A percentile compares a stretch with the other conserved stretches of the same genome.
phyloP scores from a whole-genome alignment of 2,329 filamentous ascomycete genomes.

The Cercospora sp. region DNA sequence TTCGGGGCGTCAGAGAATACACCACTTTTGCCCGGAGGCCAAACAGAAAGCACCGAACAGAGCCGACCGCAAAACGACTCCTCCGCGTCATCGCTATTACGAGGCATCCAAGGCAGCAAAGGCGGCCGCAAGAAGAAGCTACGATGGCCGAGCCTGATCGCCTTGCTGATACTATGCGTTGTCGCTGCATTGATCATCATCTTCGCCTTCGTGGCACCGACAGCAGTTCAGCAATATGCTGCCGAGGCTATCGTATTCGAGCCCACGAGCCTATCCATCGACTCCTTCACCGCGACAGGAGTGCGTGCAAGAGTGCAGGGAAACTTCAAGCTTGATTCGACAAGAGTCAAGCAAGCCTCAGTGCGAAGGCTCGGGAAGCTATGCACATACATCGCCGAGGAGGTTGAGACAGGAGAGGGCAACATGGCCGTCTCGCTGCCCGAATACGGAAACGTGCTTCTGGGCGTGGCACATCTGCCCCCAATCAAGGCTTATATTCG shows the following conservation, averaged over 20 bases:
- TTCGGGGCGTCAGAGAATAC: conserved; percentile 21
- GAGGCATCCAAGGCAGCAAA: conserved; percentile 35
- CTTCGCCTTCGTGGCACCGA: conserved; percentile 77
- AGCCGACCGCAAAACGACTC: conserved; percentile 30
- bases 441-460: conserved; percentile 72
- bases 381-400: conserved; percentile 75
- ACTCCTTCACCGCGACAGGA: conserved; percentile 77
- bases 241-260: conserved; percentile 79
- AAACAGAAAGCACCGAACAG: conserved; percentile 20
- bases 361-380: conserved; percentile 74
- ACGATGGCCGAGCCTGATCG: conserved; percentile 74
- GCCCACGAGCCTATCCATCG: conserved; percentile 79
- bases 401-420: conserved; percentile 72
- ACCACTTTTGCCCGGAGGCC: conserved; percentile 16
- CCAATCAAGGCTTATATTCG: conserved; percentile 72
- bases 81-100: conserved; percentile 26
- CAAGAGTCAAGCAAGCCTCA: conserved; percentile 67
- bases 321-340: conserved; percentile 76
- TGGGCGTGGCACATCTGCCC: conserved; percentile 77
- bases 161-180: conserved; percentile 65
- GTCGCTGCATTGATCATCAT: conserved; percentile 68
- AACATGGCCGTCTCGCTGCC: conserved; percentile 77
- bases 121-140: conserved; percentile 42
- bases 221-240: conserved; percentile 80
- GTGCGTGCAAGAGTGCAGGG: conserved; percentile 79